Evolutionary conservation across 306 rosid species (phyloP).

Genomic region (Biancaea sappan): DNA sequence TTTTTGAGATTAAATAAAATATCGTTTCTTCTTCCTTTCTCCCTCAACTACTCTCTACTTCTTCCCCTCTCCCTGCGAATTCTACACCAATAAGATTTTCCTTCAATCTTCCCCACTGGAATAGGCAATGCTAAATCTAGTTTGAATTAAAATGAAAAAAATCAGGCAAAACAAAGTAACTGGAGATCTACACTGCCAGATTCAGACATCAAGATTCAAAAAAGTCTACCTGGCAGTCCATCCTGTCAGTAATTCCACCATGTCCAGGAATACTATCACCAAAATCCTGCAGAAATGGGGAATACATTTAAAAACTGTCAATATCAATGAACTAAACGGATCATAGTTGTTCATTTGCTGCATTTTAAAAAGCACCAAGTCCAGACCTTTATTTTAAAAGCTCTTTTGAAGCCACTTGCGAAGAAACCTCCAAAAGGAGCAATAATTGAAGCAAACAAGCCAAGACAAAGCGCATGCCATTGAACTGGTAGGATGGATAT

Average conservation of each 20-base stretch:
- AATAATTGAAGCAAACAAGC: conserved; percentile 92
- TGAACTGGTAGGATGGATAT: conserved; percentile 80
- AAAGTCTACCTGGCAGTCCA: conserved; percentile 94
- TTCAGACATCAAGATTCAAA: conserved; percentile 20
- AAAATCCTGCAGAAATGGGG: conserved; percentile 70
- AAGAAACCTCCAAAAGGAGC: conserved; percentile 99
- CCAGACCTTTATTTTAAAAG: conserved; percentile 90
- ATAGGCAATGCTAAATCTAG: conserved; percentile 8
- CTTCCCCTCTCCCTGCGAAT: too few species aligned
- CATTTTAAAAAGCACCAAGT: conserved; percentile 28
- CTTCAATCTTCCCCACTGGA: too few species aligned
- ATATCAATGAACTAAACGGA: conserved; percentile 20
- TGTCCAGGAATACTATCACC: conserved; percentile 99
- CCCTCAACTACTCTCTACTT: too few species aligned
- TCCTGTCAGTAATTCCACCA: conserved; percentile 97
- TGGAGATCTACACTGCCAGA: too few species aligned
- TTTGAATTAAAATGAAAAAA: conserved; percentile 1
- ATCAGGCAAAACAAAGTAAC: not conserved
- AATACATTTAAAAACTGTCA: conserved; percentile 16
- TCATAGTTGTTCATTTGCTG: conserved; percentile 21
- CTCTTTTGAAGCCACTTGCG: conserved; percentile 99
- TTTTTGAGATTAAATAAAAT: too few species aligned
- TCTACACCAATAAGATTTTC: not conserved
- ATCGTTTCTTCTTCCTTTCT: too few species aligned
- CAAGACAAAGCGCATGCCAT: conserved; percentile 88